Base-by-base conservation (phyloP, 768 basidiomycete species). In the Boletus rubropictus region DNA sequence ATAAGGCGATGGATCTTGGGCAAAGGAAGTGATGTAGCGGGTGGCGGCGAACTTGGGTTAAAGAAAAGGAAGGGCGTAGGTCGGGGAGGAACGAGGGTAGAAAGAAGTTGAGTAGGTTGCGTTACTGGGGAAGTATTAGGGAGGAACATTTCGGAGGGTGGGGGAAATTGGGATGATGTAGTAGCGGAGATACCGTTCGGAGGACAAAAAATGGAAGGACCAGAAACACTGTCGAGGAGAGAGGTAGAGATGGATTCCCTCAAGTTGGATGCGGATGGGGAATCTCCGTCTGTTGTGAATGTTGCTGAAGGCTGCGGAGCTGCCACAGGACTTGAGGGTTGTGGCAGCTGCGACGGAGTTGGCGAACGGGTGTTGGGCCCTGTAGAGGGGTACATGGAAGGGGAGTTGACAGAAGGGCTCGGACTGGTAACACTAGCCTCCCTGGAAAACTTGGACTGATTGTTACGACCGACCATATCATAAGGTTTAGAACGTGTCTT, bases 1-100 rank as follows among this genome's bases (percentile, higher is more conserved):
- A 93, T 90, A 33, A 93, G 78, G 6, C 89, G 81, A 58, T 90
- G 88, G 47, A 93, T 92, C 38, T 76, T 84, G 11, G 89, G 88
- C 32, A 77, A 67, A 44, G 78, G 79, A 49, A 77, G 61, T 49
- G 76, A 71, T 49, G 74, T 49, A 29, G 73, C 56, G 51, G 78
- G 69, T 17, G 77, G 69, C 18, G 74, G 66, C 50, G 77, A 73
- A 45, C 67, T 60, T 29, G 77, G 66, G 47, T 80, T 75, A 58
- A 83, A 82, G 61, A 84, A 82, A 68, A 84, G 69, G 63, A 77
- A 79, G 7, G 81, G 76, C 57, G 82, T 70, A 2, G 74, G 57
- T 37, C 74, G 76, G 4, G 75, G 62, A 45, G 60, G 48, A 39
- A 64, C 50, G 31, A 62, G 53, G 1, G 50, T 37, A 29, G 55